phyloP scores from a whole-genome alignment of 495 filamentous ascomycete genomes.

The Penicillium canariense region DNA sequence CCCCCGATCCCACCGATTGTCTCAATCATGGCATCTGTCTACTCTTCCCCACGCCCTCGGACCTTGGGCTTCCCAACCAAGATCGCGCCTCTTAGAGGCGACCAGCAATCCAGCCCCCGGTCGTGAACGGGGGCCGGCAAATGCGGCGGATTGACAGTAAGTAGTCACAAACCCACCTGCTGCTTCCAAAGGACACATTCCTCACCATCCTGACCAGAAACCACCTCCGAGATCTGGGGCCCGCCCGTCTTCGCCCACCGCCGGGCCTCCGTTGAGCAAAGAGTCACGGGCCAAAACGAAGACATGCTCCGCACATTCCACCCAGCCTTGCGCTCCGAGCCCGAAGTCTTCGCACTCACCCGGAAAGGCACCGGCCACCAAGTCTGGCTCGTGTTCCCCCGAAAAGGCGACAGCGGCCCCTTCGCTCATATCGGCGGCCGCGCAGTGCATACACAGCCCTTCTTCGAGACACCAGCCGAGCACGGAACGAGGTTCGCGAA shows the following conservation, averaged over 20 bases:
- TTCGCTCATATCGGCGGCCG: background rate
- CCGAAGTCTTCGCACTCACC: constrained; percentile 1
- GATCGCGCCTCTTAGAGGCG: background rate
- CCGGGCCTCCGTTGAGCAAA: background rate
- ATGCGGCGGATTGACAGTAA: constrained; percentile 1
- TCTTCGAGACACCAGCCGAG: constrained; percentile 1
- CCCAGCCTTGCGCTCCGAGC: background rate
- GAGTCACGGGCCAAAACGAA: background rate
- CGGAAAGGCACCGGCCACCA: background rate
- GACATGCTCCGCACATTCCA: constrained; percentile 2
- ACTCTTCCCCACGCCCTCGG: background rate
- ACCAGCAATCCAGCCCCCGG: background rate
- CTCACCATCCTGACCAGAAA: background rate
- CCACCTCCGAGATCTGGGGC: background rate
- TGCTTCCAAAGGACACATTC: background rate
- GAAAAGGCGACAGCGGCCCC: background rate
- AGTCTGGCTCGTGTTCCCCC: background rate
- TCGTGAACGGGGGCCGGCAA: background rate
- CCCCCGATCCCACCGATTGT: background rate
- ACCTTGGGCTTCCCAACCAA: background rate
- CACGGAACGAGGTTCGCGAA: background rate
- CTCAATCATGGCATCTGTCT: background rate
- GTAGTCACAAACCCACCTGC: background rate
- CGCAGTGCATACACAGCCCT: background rate
- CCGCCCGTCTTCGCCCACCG: background rate